Percentiles rank a stretch among this genome's conserved stretches.
These are phyloP conservation scores for Euphorbia tirucalli DNA, from an alignment of 345 rosid genomes.

Conservation along the genomic window DNA sequence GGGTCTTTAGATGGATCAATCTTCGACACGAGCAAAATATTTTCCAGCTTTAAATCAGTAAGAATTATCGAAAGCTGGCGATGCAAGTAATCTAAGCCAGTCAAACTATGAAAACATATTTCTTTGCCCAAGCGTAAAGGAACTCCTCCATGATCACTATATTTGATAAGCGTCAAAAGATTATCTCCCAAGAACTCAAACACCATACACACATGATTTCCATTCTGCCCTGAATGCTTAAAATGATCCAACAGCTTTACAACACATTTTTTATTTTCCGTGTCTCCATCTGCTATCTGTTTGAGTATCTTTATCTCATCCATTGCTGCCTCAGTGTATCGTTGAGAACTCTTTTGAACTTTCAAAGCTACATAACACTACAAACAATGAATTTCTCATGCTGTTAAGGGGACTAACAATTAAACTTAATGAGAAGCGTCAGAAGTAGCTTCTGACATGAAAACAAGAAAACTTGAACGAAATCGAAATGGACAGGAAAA, in stretches of 20 bases:
- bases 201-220: conserved; percentile 91
- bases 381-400: conserved; percentile 47
- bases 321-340: conserved; percentile 93
- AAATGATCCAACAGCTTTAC: conserved; percentile 95
- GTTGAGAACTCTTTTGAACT: conserved; percentile 96
- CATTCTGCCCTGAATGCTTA: conserved; percentile 88
- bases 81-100: conserved; percentile 89
- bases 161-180: conserved; percentile 84
- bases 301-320: conserved; percentile 88
- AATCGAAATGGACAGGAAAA: conserved; percentile 15
- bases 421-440: conserved; percentile 9
- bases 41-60: conserved; percentile 98
- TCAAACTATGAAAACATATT: conserved; percentile 60
- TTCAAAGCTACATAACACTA: conserved; percentile 90
- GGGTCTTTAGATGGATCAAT: conserved; percentile 80
- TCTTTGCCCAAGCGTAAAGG: conserved; percentile 74
- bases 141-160: conserved; percentile 68
- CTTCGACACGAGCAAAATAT: conserved; percentile 68
- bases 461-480: not conserved
- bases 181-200: conserved; percentile 97
- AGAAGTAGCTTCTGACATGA: conserved; percentile 3
- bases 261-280: conserved; percentile 63
- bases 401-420: conserved; percentile 24
- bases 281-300: conserved; percentile 84
- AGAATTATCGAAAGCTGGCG: conserved; percentile 76